Evolutionary conservation across 352 stramenopile species (phyloP), one percentile per base, ranked within the genome.

Genomic region (Hyaloperonospora arabidopsidis): DNA sequence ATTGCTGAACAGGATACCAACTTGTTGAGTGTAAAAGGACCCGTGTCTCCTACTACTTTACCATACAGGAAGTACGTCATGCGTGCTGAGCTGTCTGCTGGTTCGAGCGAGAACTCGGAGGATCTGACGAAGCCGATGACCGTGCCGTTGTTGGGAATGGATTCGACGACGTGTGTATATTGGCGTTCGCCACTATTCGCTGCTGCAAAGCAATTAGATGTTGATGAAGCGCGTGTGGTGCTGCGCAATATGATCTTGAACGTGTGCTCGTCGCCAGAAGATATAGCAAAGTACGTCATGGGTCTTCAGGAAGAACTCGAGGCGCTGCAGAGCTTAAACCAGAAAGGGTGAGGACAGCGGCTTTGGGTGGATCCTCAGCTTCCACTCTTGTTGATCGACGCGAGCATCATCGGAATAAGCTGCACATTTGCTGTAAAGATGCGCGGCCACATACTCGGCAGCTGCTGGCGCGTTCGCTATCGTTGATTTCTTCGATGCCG

Each of bases 251-350:
- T 79, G 64, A 76, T 82, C 29, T 17, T 82, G 45, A 76, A 75
- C 49, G 75, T 69, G 22, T 82, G 72, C 54, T 65, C 57, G 22
- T 82, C 72, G 21, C 55, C 32, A 21, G 69, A 82, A 34, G 72
- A 82, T 40, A 70, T 82, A 63, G 64, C 62, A 49, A 70, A 76
- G 67, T 82, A 82, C 54, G 72, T 79, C 13, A 62, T 75, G 44
- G 71, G 67, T 6, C 69, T 82, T 17, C 69, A 82, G 54, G 72
- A 82, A 47, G 72, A 82, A 48, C 69, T 82, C 29, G 67, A 67
- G 29, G 66, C 61, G 13, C 45, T 82, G 49, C 69, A 77, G 56
- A 55, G 61, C 41, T 63, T 74, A 19, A 57, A 56, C 55, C 34
- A 63, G 45, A 41, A 15, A 41, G 35, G 25, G 25, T 32, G 25